Evolutionary conservation across 2,329 filamentous ascomycete species (phyloP).

Genomic region (Lachnellula willkommii): DNA sequence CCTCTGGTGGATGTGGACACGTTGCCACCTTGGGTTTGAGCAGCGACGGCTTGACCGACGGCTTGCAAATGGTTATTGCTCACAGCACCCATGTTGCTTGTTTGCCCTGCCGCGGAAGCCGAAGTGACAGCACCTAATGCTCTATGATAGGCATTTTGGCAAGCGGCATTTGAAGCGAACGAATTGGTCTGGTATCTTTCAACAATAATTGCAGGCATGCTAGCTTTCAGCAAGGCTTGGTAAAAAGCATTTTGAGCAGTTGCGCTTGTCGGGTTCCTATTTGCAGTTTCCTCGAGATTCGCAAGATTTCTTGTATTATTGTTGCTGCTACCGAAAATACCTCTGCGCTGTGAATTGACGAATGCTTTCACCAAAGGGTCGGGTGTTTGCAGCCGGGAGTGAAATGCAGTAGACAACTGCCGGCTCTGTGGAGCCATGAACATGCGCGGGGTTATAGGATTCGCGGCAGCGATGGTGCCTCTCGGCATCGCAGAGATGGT

Average conservation of each 20-base stretch:
- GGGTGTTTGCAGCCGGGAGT: conserved; percentile 15
- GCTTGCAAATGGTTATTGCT: conserved; percentile 65
- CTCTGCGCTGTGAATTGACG: conserved; percentile 18
- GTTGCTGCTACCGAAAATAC: conserved; percentile 23
- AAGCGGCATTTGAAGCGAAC: conserved; percentile 73
- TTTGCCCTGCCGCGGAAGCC: conserved; percentile 19
- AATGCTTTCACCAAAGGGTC: conserved; percentile 7
- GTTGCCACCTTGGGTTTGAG: conserved; percentile 62
- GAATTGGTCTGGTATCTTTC: conserved; percentile 83
- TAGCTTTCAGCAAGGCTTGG: conserved; percentile 79
- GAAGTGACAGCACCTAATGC: conserved; percentile 62
- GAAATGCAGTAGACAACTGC: conserved; percentile 22
- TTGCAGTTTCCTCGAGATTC: conserved; percentile 83
- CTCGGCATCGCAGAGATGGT: conserved; percentile 18
- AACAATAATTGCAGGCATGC: conserved; percentile 88
- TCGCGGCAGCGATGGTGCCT: conserved; percentile 19
- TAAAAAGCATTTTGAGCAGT: conserved; percentile 93
- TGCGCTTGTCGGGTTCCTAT: conserved; percentile 83
- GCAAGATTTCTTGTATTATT: conserved; percentile 56
- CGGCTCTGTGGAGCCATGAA: conserved; percentile 14
- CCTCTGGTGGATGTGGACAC: conserved; percentile 46
- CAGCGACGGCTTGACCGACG: conserved; percentile 75
- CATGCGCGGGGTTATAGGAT: conserved; percentile 17
- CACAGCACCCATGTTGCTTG: conserved; percentile 35
- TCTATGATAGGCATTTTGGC: conserved; percentile 73